A percentile compares a stretch with the other conserved stretches of the same genome.
These are phyloP conservation scores for Psidium friedrichsthalianum DNA, from an alignment of 345 rosid species.

Conservation along the genomic window DNA sequence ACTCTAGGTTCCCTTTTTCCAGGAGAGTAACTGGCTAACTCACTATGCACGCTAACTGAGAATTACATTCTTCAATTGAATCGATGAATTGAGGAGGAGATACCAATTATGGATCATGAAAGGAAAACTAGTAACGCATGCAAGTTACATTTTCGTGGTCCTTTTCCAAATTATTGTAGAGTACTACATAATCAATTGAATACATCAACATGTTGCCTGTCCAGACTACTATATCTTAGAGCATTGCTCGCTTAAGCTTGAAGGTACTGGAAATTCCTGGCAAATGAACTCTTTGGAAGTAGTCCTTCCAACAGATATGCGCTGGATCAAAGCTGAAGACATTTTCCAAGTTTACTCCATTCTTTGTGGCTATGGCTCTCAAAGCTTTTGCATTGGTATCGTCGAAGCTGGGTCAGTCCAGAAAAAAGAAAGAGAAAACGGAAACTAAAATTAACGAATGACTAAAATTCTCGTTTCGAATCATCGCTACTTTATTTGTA, in stretches of 20 bases:
- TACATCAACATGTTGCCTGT: background rate
- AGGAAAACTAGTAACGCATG: background rate
- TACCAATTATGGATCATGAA: background rate
- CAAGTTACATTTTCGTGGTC: too few relatives aligned
- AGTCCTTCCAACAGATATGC: constrained; percentile 38
- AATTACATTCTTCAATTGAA: too few relatives aligned
- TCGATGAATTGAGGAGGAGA: background rate
- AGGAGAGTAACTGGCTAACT: too few relatives aligned
- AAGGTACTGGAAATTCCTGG: constrained; percentile 15
- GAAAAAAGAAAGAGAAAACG: background rate
- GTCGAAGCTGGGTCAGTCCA: constrained; percentile 11
- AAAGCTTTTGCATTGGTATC: constrained; percentile 16
- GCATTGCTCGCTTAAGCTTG: background rate
- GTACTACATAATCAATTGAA: background rate
- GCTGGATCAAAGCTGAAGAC: constrained; percentile 38
- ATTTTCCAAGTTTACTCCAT: background rate
- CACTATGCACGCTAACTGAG: too few relatives aligned
- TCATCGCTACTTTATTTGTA: background rate
- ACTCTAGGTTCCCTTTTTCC: too few relatives aligned
- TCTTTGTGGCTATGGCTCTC: background rate
- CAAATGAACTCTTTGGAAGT: constrained; percentile 26
- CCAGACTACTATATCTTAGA: background rate
- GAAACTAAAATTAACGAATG: too few relatives aligned
- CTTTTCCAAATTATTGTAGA: too few relatives aligned
- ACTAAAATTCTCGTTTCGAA: background rate